These are phyloP conservation scores for Chlorella sp. DNA, from an alignment of 139 green algal species.

Conservation along the genomic window DNA sequence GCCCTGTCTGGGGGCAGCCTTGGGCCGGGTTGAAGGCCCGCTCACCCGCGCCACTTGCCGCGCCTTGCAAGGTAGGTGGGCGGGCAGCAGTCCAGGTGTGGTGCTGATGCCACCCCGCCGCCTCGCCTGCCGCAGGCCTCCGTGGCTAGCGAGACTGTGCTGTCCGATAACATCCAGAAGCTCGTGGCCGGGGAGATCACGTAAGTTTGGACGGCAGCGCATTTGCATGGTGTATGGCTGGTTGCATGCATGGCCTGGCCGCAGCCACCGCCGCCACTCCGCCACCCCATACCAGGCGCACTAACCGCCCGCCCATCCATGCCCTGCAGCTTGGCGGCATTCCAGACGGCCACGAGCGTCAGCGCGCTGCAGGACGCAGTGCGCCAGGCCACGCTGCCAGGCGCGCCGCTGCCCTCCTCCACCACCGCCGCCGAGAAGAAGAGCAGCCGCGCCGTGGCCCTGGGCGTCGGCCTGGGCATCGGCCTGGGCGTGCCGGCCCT, in stretches of 20 bases:
- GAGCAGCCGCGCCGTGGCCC: neutral
- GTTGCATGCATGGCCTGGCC: no score
- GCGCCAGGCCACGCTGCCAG: neutral
- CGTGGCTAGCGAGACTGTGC: neutral
- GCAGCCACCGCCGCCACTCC: no score
- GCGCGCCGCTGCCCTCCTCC: neutral
- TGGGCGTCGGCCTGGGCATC: neutral
- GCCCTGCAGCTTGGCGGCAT: neutral
- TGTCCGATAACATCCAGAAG: neutral
- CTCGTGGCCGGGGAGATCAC: neutral
- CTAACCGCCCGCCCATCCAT: neutral
- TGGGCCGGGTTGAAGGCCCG: no score
- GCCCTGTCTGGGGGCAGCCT: no score
- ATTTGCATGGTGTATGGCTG: no score
- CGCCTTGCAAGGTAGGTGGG: no score
- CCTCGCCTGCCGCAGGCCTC: neutral
- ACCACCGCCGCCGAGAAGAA: neutral
- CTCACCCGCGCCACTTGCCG: no score
- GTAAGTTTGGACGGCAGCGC: neutral
- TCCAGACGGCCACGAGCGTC: neutral
- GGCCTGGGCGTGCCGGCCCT: conserved; percentile 7
- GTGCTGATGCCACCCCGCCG: no score
- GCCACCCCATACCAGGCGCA: no score
- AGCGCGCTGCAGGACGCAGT: neutral
- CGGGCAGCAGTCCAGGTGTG: no score